These are phyloP conservation scores for Adenanthera pavonina DNA, from an alignment of 306 rosid species.

Conservation along the genomic window DNA sequence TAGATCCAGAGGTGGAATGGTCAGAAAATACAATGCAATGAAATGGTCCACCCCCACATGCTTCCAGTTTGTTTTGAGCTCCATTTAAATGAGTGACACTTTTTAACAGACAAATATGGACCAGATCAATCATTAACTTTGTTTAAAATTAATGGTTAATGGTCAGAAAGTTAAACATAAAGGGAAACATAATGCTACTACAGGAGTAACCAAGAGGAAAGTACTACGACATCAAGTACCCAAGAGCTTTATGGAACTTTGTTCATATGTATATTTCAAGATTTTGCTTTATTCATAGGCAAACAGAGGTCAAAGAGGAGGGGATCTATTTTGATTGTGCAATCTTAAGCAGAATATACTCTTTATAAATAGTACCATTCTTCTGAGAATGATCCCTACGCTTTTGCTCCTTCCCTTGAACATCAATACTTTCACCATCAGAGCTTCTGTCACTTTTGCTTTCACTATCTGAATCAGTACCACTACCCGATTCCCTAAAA, in stretches of 20 bases:
- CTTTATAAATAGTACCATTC: constrained; percentile 53
- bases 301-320: neutral
- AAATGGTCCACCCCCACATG: neutral
- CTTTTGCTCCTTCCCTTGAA: constrained; percentile 51
- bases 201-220: neutral
- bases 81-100: neutral
- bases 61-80: neutral
- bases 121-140: neutral
- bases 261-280: neutral
- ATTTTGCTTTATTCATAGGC: neutral
- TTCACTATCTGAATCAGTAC: constrained; percentile 69
- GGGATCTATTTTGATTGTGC: neutral
- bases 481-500: constrained; percentile 62
- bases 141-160: neutral
- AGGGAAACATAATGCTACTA: neutral
- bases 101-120: neutral
- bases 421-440: constrained; percentile 52
- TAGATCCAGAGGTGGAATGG: neutral
- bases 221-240: neutral
- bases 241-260: neutral
- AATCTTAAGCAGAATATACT: neutral
- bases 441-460: constrained; percentile 53
- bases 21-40: neutral
- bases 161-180: neutral
- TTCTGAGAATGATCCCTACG: constrained; percentile 46